Base-by-base conservation (phyloP, 1,139 yeast genomes). In the Blastobotrys indianensis region DNA sequence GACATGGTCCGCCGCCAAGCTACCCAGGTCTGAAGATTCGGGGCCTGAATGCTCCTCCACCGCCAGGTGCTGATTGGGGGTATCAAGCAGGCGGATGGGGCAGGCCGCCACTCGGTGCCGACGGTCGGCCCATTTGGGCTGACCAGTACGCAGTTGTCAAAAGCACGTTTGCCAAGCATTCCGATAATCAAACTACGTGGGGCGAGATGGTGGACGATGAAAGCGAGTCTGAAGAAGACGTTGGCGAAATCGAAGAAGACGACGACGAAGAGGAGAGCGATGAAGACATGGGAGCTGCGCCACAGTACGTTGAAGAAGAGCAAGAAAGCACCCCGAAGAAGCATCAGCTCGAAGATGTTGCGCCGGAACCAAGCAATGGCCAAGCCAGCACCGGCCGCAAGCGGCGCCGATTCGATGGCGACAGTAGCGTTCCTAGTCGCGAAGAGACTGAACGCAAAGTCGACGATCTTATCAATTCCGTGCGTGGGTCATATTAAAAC, bases 1-100 rank as follows among this genome's bases (percentile, higher is more conserved):
- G 77, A 47, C 59, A 77, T 17, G 97, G 97, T 0, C 80, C 85
- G 31, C 97, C 98, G 0, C 96, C 96, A 0, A 74, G 90, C 12
- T 92, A 88, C 62, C 80, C 80, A 2, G 73, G 78, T 32, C 67
- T 86, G 60, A 65, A 72, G 30, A 76, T 86, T 5, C 87, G 75
- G 55, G 72, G 85, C 52, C 65, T 66, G 41, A 76, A 74, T 50
- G 68, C 68, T 0, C 67, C 70, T 2, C 57, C 65, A 33, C 73
- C 72, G 1, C 51, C 61, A 1, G 70, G 69, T 10, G 67, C 68
- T 6, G 66, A 61, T 42, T 66, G 67, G 64, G 65, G 68, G 8
- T 63, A 61, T 51, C 70, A 67, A 48, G 67, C 72, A 4, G 71
- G 73, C 37, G 70, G 69, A 7, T 71, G 69, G 56, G 77, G 76